Conservation (phyloP, 2,329 filamentous ascomycete genomes). For the Hymenoscyphus albidus region DNA sequence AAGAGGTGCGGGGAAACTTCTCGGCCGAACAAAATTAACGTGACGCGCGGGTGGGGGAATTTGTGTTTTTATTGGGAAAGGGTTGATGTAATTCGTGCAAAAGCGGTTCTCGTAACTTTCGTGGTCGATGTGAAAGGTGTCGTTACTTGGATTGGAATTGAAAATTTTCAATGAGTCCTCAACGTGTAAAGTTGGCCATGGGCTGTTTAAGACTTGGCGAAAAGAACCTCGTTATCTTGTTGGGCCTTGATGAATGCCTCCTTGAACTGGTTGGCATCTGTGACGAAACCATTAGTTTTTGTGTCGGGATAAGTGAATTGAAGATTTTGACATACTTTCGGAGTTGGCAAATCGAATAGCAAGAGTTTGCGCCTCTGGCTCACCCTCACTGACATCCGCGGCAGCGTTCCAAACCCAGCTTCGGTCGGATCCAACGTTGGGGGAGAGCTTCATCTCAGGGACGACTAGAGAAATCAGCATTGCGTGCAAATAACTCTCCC, state of each 20-base stretch:
- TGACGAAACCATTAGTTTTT: constrained; percentile 24
- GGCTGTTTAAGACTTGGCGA: constrained; percentile 48
- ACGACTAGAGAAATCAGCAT: constrained; percentile 59
- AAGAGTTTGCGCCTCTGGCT: constrained; percentile 91
- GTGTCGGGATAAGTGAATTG: not conserved
- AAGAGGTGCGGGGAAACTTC: constrained; percentile 8
- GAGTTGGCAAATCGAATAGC: constrained; percentile 97
- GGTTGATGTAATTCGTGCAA: constrained; percentile 15
- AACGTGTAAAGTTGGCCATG: constrained; percentile 2
- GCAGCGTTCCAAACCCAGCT: constrained; percentile 99
- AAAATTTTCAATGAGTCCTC: constrained; percentile 13
- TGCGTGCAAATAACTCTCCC: not conserved
- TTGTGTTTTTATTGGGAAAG: constrained; percentile 10
- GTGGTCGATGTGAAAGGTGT: constrained; percentile 24
- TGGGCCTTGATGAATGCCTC: constrained; percentile 96
- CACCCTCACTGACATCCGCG: constrained; percentile 96
- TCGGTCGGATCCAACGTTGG: constrained; percentile 96
- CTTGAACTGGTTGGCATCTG: constrained; percentile 96
- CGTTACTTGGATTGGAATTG: constrained; percentile 22
- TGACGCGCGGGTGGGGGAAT: constrained; percentile 11
- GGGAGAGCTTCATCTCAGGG: constrained; percentile 97
- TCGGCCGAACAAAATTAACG: constrained; percentile 20
- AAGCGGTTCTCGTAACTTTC: constrained; percentile 28
- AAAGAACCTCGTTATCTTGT: constrained; percentile 89
- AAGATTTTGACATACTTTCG: constrained; percentile 68